phyloP scores from a whole-genome alignment of 2,329 filamentous ascomycete genomes.

The Ambrosiella xylebori region DNA sequence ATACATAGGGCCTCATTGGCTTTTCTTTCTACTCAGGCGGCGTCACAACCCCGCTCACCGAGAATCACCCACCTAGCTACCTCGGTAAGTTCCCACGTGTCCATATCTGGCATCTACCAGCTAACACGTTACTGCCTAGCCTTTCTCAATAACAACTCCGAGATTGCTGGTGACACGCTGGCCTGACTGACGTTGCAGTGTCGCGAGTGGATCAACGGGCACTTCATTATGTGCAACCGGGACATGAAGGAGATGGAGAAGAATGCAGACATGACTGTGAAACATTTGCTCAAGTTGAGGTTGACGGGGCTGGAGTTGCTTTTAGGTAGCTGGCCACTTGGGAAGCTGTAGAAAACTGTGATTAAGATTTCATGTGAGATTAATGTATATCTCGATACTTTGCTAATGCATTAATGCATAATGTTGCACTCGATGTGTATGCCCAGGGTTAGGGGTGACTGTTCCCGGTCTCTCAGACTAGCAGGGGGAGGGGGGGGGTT shows the following conservation, averaged over 20 bases:
- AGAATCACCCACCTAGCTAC: not conserved
- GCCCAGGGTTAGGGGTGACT: no score
- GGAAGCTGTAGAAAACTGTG: not conserved
- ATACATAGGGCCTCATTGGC: not conserved
- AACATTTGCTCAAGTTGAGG: constrained; percentile 18
- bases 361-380: no score
- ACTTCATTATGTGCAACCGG: constrained; percentile 18
- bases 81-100: not conserved
- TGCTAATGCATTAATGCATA: no score
- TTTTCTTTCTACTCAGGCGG: not conserved
- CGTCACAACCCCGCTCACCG: not conserved
- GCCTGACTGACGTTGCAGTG: constrained; percentile 18
- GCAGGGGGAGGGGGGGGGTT: no score
- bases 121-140: not conserved
- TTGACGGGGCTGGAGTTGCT: not conserved
- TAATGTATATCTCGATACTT: no score
- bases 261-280: constrained; percentile 18
- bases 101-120: not conserved
- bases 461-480: no score
- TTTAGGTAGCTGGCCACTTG: not conserved
- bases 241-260: constrained; percentile 20
- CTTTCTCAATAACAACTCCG: not conserved
- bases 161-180: not conserved
- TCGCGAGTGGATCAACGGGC: constrained; percentile 22
- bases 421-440: no score